Evolutionary conservation across 306 rosid genomes (phyloP).

Genomic region (Cercis canadensis): DNA sequence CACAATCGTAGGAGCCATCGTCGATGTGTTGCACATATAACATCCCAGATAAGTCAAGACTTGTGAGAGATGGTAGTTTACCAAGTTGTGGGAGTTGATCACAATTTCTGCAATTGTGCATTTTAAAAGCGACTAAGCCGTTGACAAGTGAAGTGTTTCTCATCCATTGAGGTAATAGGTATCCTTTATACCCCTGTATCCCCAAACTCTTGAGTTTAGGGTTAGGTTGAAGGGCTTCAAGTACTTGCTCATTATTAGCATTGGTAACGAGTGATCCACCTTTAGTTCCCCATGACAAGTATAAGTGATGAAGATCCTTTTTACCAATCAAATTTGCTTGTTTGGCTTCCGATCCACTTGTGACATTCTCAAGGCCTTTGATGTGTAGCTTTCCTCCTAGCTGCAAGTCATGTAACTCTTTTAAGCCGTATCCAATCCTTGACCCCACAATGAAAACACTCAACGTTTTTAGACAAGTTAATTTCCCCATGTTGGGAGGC

Average conservation of each 20-base stretch:
- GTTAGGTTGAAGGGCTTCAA: slow-evolving; percentile 11
- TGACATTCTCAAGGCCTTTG: neutral
- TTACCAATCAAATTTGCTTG: neutral
- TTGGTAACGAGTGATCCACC: neutral
- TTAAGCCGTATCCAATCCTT: neutral
- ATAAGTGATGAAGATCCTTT: neutral
- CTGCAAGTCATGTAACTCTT: neutral
- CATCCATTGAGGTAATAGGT: neutral
- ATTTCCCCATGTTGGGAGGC: neutral
- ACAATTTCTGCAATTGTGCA: neutral
- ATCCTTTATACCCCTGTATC: neutral
- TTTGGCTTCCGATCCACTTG: neutral
- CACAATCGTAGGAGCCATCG: neutral
- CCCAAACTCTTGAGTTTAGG: neutral
- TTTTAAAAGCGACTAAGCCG: neutral
- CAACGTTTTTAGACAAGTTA: neutral
- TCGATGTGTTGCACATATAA: neutral
- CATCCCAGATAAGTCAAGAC: neutral
- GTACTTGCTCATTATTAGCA: neutral
- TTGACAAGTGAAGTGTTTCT: neutral
- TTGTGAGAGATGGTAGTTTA: neutral
- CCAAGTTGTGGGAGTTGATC: neutral
- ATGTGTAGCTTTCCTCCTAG: neutral
- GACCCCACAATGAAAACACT: neutral
- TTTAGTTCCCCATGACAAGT: neutral